Base-by-base conservation (phyloP, 106 monocot genomes). In the Xerophyta viscosa region DNA sequence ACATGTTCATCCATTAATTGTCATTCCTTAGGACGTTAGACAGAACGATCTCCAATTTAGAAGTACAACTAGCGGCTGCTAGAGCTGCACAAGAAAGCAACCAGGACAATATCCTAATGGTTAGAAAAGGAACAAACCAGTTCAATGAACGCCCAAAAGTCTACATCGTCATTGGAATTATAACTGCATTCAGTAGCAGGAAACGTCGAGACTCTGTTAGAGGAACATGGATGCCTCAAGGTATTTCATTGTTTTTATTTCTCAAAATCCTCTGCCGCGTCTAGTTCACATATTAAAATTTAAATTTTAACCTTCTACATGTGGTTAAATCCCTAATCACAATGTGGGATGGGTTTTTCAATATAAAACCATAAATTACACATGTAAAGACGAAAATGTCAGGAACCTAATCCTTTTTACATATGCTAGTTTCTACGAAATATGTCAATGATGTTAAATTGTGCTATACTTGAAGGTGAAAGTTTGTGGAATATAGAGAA, bases 141-240 rank as follows among this genome's bases (percentile, higher is more conserved):
- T 41, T 29, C 31, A 66, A 41, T 13, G 59, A 58, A 0, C 68
- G 61, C 6, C 53, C 68, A 21, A 76, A 76, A 66, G 62, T 73
- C 3, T 73, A 76, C 54, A 59, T 73, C 46, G 80, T 86, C 23
- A 70, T 80, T 76, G 86, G 86, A 36, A 80, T 80, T 24, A 76
- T 86, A 14, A 86, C 80, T 52, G 65, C 76, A 41, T 80, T 86
- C 54, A 70, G 68, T 50, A 77, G 73, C 48, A 76, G 76, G 22
- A 76, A 69, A 21, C 76, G 76, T 8, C 62, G 86, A 64, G 76
- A 80, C 31, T 80, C 86, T 8, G 69, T 86, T 20, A 57, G 86
- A 60, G 59, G 72, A 24, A 86, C 80, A 26, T 86, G 80, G 86
- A 76, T 80, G 80, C 80, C 76, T 58, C 73, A 70, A 62, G 86